Base-by-base conservation (phyloP, 129 eudicot genomes). In the Flaveria bidentis region DNA sequence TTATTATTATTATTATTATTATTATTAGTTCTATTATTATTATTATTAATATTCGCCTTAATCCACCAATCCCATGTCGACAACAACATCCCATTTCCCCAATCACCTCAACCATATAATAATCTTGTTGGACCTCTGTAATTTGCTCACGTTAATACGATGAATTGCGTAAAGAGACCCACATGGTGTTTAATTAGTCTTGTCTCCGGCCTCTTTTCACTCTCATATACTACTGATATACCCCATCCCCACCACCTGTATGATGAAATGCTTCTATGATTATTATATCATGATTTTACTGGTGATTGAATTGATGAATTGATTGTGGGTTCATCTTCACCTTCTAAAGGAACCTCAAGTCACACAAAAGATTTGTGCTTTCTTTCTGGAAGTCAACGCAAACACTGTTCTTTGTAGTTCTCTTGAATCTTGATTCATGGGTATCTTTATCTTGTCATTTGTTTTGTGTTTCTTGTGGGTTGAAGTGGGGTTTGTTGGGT, bases 41-140 rank as follows among this genome's bases (percentile, higher is more conserved):
- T 33, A 2, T 71, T 57, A 16, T 73, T 49, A 4, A 9, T 13
- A 15, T 57, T 64, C 20, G 28, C 62, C 63, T 8, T 26, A 20
- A 23, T 56, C 73, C 49, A 79, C 79, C 83, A 80, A 64, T 80
- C 83, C 17, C 39, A 53, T 73, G 0, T 63, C 51, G 74, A 73
- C 83, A 63, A 51, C 78, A 0, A 45, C 12, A 15, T 64, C 67
- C 51, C 67, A 11, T 72, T 46, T 16, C 66, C 56, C 78, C 78
- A 72, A 71, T 79, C 77, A 79, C 58, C 64, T 33, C 44, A 22
- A 71, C 25, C 26, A 8, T 26, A 36, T 10, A 14, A 11, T 25
- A 15, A 50, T 39, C 39, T 64, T 47, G 36, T 13, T 71, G 72
- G 16, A 47, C 41, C 53, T 62, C 49, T 71, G 71, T 15, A 71